These are phyloP conservation scores for Nicotiana tomentosiformis DNA, from an alignment of 257 asterid species.

Conservation along the genomic window DNA sequence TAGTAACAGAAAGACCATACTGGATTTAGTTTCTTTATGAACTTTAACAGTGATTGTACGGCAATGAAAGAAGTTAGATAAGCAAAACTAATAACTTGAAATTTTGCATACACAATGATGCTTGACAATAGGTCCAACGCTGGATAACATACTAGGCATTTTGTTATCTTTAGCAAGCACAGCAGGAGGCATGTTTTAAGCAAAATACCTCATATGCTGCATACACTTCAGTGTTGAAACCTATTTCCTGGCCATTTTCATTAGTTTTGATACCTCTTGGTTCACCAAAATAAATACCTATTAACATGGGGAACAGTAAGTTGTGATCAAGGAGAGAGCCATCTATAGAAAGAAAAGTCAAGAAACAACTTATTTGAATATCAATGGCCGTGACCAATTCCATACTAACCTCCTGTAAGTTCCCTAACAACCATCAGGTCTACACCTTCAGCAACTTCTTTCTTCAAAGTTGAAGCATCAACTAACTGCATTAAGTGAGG, in stretches of 20 bases:
- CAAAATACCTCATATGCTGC: conserved; percentile 65
- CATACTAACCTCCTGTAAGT: conserved; percentile 87
- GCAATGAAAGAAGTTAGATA: neutral
- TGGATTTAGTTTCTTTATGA: neutral
- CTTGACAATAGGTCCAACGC: neutral
- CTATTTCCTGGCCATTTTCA: conserved; percentile 81
- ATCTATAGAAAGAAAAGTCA: neutral
- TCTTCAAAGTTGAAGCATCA: conserved; percentile 93
- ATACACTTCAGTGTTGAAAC: conserved; percentile 94
- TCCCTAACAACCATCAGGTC: conserved; percentile 99
- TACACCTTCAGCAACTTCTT: conserved; percentile 95
- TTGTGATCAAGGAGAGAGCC: neutral
- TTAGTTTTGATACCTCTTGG: conserved; percentile 84
- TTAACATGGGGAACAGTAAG: conserved; percentile 2
- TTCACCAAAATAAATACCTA: conserved; percentile 95
- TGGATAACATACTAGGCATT: neutral
- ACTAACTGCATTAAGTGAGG: conserved; percentile 53
- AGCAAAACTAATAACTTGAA: neutral
- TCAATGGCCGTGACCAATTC: neutral
- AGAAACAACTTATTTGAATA: neutral
- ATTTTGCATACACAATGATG: neutral
- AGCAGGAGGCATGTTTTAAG: neutral
- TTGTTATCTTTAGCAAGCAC: neutral
- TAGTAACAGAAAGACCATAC: neutral
- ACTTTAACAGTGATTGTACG: neutral